phyloP scores from a whole-genome alignment of 2,329 filamentous ascomycete genomes.

The Colletotrichum sp. region DNA sequence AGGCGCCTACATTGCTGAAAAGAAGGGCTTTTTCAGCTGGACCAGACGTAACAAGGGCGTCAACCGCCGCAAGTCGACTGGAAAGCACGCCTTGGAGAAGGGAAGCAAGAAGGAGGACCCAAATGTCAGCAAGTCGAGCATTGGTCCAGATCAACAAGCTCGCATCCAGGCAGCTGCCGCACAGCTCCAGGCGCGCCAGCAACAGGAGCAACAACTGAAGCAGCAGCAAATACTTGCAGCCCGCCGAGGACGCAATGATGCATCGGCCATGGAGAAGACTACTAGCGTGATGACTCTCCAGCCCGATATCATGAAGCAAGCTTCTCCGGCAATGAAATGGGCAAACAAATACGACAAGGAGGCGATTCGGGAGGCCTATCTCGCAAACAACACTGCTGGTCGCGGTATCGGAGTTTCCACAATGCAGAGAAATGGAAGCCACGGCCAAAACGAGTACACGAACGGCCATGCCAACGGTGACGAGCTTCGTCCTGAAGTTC shows the following conservation, averaged over 20 bases:
- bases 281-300: conserved; percentile 91
- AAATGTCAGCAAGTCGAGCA: conserved; percentile 76
- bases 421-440: conserved; percentile 44
- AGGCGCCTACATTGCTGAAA: conserved; percentile 91
- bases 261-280: conserved; percentile 72
- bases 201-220: conserved; percentile 55
- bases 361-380: conserved; percentile 82
- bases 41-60: conserved; percentile 70
- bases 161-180: conserved; percentile 91
- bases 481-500: conserved; percentile 43
- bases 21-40: conserved; percentile 93
- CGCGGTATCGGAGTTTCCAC: conserved; percentile 62
- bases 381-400: conserved; percentile 75
- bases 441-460: conserved; percentile 22
- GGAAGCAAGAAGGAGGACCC: conserved; percentile 46
- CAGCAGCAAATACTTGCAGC: conserved; percentile 32
- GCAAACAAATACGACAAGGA: conserved; percentile 94
- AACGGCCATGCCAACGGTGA: conserved; percentile 39
- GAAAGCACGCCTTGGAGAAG: conserved; percentile 62
- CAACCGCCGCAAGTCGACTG: conserved; percentile 73
- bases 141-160: conserved; percentile 90
- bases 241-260: conserved; percentile 62
- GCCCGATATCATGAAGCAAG: conserved; percentile 82
- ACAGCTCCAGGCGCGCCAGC: conserved; percentile 76
- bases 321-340: conserved; percentile 96